phyloP scores from a whole-genome alignment of 257 asterid genomes.

The Primulina huaijiensis region DNA sequence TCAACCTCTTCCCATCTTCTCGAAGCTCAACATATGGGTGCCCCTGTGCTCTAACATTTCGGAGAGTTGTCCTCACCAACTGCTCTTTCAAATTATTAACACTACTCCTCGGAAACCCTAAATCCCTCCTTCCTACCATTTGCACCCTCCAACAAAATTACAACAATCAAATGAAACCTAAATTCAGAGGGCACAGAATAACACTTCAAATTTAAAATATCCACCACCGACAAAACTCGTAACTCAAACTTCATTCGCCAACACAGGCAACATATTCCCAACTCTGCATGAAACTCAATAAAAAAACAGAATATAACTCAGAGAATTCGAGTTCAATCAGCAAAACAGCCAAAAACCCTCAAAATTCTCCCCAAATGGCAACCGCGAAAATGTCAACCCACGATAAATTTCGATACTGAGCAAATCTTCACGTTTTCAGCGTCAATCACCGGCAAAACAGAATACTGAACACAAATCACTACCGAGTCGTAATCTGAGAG shows the following conservation, averaged over 20 bases:
- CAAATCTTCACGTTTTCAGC: constrained; percentile 20
- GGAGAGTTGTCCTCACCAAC: constrained; percentile 57
- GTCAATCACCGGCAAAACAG: constrained; percentile 14
- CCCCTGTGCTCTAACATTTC: constrained; percentile 71
- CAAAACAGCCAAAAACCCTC: background rate
- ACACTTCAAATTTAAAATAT: background rate
- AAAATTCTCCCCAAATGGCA: constrained; percentile 16
- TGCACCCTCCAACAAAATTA: constrained; percentile 9
- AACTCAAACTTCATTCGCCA: background rate
- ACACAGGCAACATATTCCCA: background rate
- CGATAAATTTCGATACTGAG: constrained; percentile 17
- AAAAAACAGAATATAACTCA: background rate
- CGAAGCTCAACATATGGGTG: constrained; percentile 84
- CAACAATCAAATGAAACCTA: constrained; percentile 27
- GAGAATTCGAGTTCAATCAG: constrained; percentile 12
- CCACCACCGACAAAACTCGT: background rate
- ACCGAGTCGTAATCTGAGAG: constrained; percentile 30
- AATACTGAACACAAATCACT: constrained; percentile 19
- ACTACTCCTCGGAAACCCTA: constrained; percentile 42
- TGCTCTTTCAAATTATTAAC: constrained; percentile 64
- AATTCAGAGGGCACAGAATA: constrained; percentile 19
- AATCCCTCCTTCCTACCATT: constrained; percentile 54
- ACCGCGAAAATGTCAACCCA: background rate
- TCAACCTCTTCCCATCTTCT: constrained; percentile 78
- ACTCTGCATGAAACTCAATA: background rate